phyloP scores from a whole-genome alignment of 2,329 filamentous ascomycete species.

The Laburnicola sp. region DNA sequence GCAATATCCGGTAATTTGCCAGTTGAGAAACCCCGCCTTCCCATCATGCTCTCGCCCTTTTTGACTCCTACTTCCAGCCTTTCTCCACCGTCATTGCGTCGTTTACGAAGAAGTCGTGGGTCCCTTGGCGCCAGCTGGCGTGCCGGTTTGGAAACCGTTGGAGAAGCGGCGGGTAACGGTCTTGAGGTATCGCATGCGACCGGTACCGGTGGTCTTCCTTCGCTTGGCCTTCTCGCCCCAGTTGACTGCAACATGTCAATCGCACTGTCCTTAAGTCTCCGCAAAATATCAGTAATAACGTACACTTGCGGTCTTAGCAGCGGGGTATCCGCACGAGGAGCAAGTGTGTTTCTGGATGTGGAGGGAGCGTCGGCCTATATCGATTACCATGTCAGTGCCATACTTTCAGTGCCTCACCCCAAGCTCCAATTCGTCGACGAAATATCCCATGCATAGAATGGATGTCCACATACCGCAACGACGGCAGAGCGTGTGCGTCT shows the following conservation, averaged over 20 bases:
- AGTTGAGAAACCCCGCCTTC: conserved; percentile 35
- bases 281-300: conserved; percentile 50
- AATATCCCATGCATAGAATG: conserved; percentile 18
- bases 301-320: conserved; percentile 99
- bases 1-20: conserved; percentile 38
- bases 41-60: conserved; percentile 35
- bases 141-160: conserved; percentile 95
- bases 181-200: conserved; percentile 95
- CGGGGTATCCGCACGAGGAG: conserved; percentile 92
- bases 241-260: conserved; percentile 71
- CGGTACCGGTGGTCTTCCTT: conserved; percentile 98
- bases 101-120: conserved; percentile 46
- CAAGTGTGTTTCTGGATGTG: conserved; percentile 99
- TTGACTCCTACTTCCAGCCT: conserved; percentile 27
- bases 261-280: conserved; percentile 12
- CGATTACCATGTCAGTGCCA: conserved; percentile 35
- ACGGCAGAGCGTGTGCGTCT: conserved; percentile 86
- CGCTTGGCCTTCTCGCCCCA: conserved; percentile 99
- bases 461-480: conserved; percentile 81
- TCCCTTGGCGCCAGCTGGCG: conserved; percentile 81
- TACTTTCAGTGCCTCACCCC: conserved; percentile 15
- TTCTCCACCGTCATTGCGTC: conserved; percentile 18
- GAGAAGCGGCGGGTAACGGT: conserved; percentile 88
- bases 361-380: conserved; percentile 85
- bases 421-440: no score